A percentile compares a stretch with the other conserved stretches of the same genome.
These are phyloP conservation scores for Auricularia sp. DNA, from an alignment of 768 basidiomycete species.

Conservation along the genomic window DNA sequence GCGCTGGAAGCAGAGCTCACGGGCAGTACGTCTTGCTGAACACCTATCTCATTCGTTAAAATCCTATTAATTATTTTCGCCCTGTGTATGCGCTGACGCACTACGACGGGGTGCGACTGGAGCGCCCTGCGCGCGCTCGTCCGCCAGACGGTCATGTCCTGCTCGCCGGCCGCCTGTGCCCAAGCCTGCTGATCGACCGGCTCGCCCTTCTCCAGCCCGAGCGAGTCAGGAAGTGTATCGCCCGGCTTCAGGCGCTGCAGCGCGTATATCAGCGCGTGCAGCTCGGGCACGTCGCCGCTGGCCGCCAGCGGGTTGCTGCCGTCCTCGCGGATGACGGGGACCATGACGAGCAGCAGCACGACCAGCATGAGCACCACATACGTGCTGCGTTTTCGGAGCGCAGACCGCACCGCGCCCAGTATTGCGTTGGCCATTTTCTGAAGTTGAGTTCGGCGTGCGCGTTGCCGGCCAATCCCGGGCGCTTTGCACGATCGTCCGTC, in stretches of 20 bases:
- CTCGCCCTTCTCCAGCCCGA: neutral
- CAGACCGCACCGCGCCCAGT: neutral
- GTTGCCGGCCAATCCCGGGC: no score
- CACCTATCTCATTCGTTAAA: neutral
- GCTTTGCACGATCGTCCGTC: no score
- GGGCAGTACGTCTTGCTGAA: constrained; percentile 56
- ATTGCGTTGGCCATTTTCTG: neutral
- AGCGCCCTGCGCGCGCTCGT: constrained; percentile 34
- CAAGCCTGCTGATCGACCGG: constrained; percentile 18
- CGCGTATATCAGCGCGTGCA: constrained; percentile 1
- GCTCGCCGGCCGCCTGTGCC: constrained; percentile 39
- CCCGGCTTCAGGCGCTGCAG: neutral
- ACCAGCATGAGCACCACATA: neutral
- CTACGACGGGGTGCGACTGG: constrained; percentile 53
- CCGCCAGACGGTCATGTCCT: constrained; percentile 32
- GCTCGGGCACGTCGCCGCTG: neutral
- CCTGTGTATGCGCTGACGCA: constrained; percentile 18
- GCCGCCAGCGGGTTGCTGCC: neutral
- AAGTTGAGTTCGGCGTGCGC: neutral
- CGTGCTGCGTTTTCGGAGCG: neutral
- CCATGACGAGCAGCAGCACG: neutral
- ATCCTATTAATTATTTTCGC: neutral
- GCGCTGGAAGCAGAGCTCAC: constrained; percentile 32
- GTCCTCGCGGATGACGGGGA: neutral
- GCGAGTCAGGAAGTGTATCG: neutral